Evolutionary conservation across 345 rosid species (phyloP).

Genomic region (Hibiscus trionum): DNA sequence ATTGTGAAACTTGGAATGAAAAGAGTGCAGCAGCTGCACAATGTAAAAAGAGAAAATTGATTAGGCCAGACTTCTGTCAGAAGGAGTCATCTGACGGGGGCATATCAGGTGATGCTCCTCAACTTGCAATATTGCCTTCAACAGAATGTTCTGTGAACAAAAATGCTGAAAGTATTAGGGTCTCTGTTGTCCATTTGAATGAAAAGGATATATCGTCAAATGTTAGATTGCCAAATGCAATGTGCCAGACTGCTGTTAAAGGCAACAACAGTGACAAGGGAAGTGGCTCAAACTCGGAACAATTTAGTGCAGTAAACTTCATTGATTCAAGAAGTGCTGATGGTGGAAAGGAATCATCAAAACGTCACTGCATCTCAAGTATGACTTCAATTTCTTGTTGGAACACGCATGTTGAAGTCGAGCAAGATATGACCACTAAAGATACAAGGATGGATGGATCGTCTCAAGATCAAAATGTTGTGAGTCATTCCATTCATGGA

Average conservation of each 20-base stretch:
- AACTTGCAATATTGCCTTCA: background rate
- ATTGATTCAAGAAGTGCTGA: background rate
- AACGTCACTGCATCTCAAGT: background rate
- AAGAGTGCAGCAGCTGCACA: slow-evolving; percentile 6
- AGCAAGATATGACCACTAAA: background rate
- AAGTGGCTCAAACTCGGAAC: background rate
- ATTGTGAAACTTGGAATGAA: slow-evolving; percentile 2
- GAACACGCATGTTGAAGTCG: background rate
- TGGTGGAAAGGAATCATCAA: slow-evolving; percentile 6
- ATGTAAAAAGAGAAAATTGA: slow-evolving; percentile 41
- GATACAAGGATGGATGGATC: background rate
- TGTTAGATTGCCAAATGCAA: background rate
- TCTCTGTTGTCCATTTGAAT: background rate
- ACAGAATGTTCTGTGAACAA: background rate
- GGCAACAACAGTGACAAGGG: slow-evolving; percentile 2
- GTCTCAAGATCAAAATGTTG: background rate
- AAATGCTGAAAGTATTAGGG: background rate
- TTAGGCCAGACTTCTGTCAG: slow-evolving; percentile 40
- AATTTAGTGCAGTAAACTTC: background rate
- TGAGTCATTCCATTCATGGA: background rate
- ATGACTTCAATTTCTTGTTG: background rate
- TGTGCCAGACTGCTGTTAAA: background rate
- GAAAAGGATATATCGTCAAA: background rate
- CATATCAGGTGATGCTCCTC: background rate
- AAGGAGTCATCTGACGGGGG: slow-evolving; percentile 10